These are phyloP conservation scores for Maudiozyma humilis DNA, from an alignment of 1,139 yeast genomes.

Conservation along the genomic window DNA sequence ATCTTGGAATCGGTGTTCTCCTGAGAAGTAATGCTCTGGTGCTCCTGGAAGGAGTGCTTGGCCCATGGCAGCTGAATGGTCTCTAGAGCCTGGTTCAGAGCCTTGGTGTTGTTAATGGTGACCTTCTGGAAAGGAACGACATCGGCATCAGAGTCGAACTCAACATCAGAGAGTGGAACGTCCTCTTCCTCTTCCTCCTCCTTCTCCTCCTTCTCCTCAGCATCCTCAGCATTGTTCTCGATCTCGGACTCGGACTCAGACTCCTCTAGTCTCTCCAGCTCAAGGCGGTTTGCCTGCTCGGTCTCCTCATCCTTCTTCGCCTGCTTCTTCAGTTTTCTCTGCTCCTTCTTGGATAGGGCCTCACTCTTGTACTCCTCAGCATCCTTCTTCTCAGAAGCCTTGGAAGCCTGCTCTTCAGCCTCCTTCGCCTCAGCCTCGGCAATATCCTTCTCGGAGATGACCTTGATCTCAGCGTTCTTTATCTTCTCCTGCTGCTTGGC, in stretches of 20 bases:
- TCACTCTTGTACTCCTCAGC: conserved; percentile 41
- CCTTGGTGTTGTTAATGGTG: conserved; percentile 66
- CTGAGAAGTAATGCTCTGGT: conserved; percentile 61
- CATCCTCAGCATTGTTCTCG: conserved; percentile 40
- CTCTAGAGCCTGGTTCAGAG: conserved; percentile 58
- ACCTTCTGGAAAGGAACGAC: conserved; percentile 83
- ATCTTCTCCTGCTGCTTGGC: conserved; percentile 17
- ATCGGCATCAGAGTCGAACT: conserved; percentile 78
- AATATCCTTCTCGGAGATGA: conserved; percentile 32
- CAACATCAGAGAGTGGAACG: conserved; percentile 69
- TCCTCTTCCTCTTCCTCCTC: conserved; percentile 52
- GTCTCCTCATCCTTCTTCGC: conserved; percentile 31
- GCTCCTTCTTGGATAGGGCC: conserved; percentile 52
- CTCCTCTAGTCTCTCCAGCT: conserved; percentile 51
- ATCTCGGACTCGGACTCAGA: conserved; percentile 40
- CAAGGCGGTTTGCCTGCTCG: conserved; percentile 29
- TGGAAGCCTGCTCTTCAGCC: conserved; percentile 14
- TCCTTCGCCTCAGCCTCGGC: conserved; percentile 7
- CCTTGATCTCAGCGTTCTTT: conserved; percentile 29
- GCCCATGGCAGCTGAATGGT: conserved; percentile 67
- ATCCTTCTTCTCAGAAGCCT: conserved; percentile 19
- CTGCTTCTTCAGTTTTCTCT: conserved; percentile 53
- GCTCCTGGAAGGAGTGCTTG: conserved; percentile 71
- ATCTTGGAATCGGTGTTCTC: conserved; percentile 55
- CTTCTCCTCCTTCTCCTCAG: conserved; percentile 37